Evolutionary conservation across 805 yeast species (phyloP).

Genomic region (Lachancea fermentati): DNA sequence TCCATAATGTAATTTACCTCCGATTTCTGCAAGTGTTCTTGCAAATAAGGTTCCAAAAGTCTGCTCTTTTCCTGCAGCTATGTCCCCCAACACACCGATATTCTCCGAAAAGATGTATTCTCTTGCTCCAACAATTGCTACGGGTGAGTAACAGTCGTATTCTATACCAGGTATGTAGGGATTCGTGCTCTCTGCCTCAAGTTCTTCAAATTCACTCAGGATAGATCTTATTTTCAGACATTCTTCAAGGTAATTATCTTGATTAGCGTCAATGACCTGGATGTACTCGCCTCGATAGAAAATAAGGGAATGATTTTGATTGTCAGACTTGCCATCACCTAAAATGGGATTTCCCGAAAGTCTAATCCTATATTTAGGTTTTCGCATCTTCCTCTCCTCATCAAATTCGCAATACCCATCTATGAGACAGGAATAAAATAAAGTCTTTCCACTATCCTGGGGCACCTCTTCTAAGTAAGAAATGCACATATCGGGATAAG

Average conservation of each 20-base stretch:
- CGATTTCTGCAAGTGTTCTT: conserved; percentile 86
- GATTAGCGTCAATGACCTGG: conserved; percentile 94
- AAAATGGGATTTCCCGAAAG: conserved; percentile 91
- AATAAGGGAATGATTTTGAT: conserved; percentile 82
- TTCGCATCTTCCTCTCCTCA: conserved; percentile 52
- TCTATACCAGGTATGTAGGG: conserved; percentile 59
- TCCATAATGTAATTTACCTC: conserved; percentile 92
- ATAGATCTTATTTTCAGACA: conserved; percentile 86
- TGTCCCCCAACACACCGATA: conserved; percentile 88
- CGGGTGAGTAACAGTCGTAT: conserved; percentile 43
- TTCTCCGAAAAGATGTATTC: conserved; percentile 93
- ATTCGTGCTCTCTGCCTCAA: conserved; percentile 44
- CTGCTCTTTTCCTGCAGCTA: conserved; percentile 96
- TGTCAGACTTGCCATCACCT: conserved; percentile 96
- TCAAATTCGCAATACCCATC: conserved; percentile 52
- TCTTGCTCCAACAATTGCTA: conserved; percentile 92
- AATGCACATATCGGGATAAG: conserved; percentile 63
- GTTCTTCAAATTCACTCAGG: conserved; percentile 85
- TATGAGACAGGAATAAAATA: conserved; percentile 61
- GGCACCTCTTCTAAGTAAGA: conserved; percentile 49
- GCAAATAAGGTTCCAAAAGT: conserved; percentile 96
- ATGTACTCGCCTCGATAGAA: conserved; percentile 92
- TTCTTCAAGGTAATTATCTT: conserved; percentile 92
- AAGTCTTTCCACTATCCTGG: conserved; percentile 25
- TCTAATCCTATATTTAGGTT: conserved; percentile 59